These are phyloP conservation scores for Rosa lucieae DNA, from an alignment of 306 rosid genomes.

Conservation along the genomic window DNA sequence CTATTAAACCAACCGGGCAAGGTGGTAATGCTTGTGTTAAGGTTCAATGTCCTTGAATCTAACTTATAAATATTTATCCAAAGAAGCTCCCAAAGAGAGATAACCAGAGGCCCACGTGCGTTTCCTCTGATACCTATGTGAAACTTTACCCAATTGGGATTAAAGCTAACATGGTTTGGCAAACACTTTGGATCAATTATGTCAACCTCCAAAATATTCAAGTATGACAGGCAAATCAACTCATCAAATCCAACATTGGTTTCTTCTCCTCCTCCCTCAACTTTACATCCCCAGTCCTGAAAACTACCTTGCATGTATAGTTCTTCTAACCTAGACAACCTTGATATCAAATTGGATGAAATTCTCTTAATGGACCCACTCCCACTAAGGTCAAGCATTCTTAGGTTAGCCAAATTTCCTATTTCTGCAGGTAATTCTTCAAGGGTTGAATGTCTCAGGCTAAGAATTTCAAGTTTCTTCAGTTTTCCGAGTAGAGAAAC, in stretches of 20 bases:
- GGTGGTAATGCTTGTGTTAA: too few relatives aligned
- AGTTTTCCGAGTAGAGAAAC: background rate
- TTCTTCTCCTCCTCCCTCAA: background rate
- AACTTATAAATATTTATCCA: too few relatives aligned
- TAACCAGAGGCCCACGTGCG: too few relatives aligned
- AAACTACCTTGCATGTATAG: background rate
- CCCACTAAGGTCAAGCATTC: background rate
- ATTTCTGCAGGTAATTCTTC: background rate
- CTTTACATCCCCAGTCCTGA: background rate
- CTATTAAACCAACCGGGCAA: background rate
- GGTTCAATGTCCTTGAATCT: background rate
- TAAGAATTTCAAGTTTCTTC: background rate
- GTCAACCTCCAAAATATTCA: background rate
- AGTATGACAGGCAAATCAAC: background rate
- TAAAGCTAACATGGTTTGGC: too few relatives aligned
- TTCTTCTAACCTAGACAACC: background rate
- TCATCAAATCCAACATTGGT: background rate
- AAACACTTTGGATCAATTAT: background rate
- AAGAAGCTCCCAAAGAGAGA: too few relatives aligned
- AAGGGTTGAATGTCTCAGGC: background rate
- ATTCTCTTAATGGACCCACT: background rate
- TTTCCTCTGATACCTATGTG: too few relatives aligned
- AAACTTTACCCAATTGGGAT: background rate
- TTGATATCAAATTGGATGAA: background rate
- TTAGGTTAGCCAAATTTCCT: background rate